phyloP scores from a whole-genome alignment of 2,329 filamentous ascomycete genomes.

The Penicillium capsulatum region DNA sequence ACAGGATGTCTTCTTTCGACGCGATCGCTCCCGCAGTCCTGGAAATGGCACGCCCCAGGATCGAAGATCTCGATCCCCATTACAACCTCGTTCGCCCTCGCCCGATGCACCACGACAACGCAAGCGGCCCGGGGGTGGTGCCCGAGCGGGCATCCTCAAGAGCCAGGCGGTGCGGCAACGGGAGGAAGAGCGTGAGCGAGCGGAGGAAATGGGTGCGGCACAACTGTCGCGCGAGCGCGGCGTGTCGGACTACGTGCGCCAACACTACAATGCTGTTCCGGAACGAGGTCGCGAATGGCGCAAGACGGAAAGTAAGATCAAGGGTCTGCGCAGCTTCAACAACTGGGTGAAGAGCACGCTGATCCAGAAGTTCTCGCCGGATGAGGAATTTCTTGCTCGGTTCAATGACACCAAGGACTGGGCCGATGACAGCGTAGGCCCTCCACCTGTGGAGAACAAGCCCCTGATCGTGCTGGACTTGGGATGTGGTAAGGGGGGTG shows the following conservation, averaged over 20 bases:
- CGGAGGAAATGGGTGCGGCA: slow-evolving; percentile 37
- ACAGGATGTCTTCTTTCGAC: slow-evolving; percentile 37
- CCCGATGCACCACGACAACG: slow-evolving; percentile 39
- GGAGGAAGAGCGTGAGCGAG: slow-evolving; percentile 44
- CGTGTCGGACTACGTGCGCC: slow-evolving; percentile 78
- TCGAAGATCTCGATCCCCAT: slow-evolving; percentile 40
- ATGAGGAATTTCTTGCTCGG: slow-evolving; percentile 65
- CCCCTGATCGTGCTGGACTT: slow-evolving; percentile 83
- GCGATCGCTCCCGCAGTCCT: slow-evolving; percentile 32
- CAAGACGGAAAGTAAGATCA: slow-evolving; percentile 89
- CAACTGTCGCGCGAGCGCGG: slow-evolving; percentile 47
- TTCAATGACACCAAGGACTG: slow-evolving; percentile 43
- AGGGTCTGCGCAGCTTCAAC: slow-evolving; percentile 89
- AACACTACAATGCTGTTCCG: slow-evolving; percentile 95
- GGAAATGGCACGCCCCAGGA: slow-evolving; percentile 20
- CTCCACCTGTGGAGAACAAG: slow-evolving; percentile 39
- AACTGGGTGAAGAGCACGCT: slow-evolving; percentile 99
- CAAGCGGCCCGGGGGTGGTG: slow-evolving; percentile 46
- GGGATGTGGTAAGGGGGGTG: slow-evolving; percentile 94
- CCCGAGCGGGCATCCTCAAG: slow-evolving; percentile 39
- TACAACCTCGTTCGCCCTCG: slow-evolving; percentile 42
- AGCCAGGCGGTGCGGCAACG: slow-evolving; percentile 39
- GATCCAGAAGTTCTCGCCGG: slow-evolving; percentile 91
- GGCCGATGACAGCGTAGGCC: slow-evolving; percentile 36
- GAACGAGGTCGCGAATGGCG: slow-evolving; percentile 93